Conservation (phyloP, 164 flowering plant species). For the Macadamia integrifolia region DNA sequence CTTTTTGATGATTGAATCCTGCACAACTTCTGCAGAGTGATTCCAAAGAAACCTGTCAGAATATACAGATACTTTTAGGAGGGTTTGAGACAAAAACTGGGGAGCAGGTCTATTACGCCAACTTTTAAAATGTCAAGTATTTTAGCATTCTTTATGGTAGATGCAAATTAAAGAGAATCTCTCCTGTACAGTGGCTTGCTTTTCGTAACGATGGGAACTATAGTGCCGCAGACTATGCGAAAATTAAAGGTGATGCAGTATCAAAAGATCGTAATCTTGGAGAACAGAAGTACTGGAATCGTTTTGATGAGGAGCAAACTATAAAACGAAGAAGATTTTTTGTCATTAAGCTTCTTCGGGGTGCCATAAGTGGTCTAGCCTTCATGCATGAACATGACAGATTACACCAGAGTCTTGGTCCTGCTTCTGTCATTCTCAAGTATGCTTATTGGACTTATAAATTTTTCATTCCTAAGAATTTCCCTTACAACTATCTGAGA, state of each 20-base stretch:
- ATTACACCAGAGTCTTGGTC: slow-evolving; percentile 97
- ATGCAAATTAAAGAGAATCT: slow-evolving; percentile 8
- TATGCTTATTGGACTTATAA: slow-evolving; percentile 24
- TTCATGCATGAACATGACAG: slow-evolving; percentile 85
- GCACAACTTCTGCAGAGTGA: slow-evolving; percentile 38
- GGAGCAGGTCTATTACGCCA: slow-evolving; percentile 62
- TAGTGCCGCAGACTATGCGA: slow-evolving; percentile 91
- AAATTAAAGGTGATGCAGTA: slow-evolving; percentile 51
- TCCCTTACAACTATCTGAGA: not conserved
- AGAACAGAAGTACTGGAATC: slow-evolving; percentile 56
- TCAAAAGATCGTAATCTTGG: slow-evolving; percentile 29
- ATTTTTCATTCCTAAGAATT: not conserved
- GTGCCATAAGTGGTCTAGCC: slow-evolving; percentile 65
- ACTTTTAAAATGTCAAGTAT: slow-evolving; percentile 6
- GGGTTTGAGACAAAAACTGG: slow-evolving; percentile 94
- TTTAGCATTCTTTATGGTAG: not conserved
- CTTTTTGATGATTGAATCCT: slow-evolving; percentile 1
- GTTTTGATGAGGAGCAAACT: slow-evolving; percentile 42
- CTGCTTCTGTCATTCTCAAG: slow-evolving; percentile 90
- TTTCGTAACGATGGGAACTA: slow-evolving; percentile 77
- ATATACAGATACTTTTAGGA: slow-evolving; percentile 71
- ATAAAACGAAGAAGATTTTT: slow-evolving; percentile 54
- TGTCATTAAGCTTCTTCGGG: slow-evolving; percentile 62
- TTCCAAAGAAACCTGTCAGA: slow-evolving; percentile 40
- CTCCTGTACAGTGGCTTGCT: slow-evolving; percentile 82